Percentiles rank a stretch among this genome's conserved stretches.
Evolutionary conservation across 495 filamentous ascomycete species (phyloP).

Genomic region (Chaetomium cochliodes): DNA sequence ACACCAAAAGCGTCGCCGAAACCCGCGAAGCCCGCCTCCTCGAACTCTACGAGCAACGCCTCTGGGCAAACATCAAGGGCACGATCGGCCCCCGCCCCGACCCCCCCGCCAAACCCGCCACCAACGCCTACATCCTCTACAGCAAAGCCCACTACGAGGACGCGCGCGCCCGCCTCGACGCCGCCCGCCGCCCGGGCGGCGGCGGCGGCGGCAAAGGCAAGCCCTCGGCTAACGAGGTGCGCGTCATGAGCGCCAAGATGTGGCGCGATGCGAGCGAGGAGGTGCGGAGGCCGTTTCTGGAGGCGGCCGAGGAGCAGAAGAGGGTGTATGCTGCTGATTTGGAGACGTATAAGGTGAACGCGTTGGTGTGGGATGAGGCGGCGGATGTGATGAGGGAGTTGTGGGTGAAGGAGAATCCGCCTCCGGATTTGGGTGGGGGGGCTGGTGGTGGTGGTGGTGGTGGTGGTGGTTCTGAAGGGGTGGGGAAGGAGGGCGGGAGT

Average conservation of each 20-base stretch:
- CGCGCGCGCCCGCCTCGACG: slow-evolving; percentile 70
- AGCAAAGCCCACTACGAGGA: slow-evolving; percentile 77
- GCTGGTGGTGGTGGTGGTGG: neutral
- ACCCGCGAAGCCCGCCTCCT: slow-evolving; percentile 67
- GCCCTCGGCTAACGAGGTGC: slow-evolving; percentile 74
- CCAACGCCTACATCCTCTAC: slow-evolving; percentile 73
- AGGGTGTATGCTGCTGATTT: slow-evolving; percentile 56
- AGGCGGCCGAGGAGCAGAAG: slow-evolving; percentile 67
- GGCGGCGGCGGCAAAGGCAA: no score
- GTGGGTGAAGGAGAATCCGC: slow-evolving; percentile 62
- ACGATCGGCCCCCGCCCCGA: slow-evolving; percentile 74
- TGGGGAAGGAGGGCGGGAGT: slow-evolving; percentile 15
- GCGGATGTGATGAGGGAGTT: slow-evolving; percentile 58
- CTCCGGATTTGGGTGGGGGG: neutral
- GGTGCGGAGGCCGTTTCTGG: slow-evolving; percentile 70
- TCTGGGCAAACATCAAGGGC: no score
- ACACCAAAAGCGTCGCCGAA: slow-evolving; percentile 50
- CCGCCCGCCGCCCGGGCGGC: slow-evolving; percentile 59
- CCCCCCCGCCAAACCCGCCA: slow-evolving; percentile 65
- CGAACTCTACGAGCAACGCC: no score
- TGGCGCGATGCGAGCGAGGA: slow-evolving; percentile 75
- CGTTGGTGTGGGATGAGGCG: slow-evolving; percentile 67
- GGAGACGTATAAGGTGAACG: slow-evolving; percentile 56
- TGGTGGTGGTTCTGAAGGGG: neutral
- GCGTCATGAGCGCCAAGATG: slow-evolving; percentile 77